These are phyloP conservation scores for Venturia pyrina DNA, from an alignment of 2,329 filamentous ascomycete genomes.

Conservation along the genomic window DNA sequence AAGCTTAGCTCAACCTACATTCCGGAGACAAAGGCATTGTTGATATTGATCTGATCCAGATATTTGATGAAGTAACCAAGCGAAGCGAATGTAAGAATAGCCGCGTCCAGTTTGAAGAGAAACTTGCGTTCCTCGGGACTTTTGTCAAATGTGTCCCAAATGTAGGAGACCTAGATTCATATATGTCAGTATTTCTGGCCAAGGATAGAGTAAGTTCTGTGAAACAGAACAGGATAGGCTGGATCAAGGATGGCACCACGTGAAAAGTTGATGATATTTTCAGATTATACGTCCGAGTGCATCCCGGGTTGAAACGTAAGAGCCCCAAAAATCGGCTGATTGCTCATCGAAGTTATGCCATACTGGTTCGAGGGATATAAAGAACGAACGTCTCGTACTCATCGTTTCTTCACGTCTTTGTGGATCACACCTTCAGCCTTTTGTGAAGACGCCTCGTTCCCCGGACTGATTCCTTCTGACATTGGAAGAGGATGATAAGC, in stretches of 20 bases:
- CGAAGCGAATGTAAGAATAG: slow-evolving; percentile 32
- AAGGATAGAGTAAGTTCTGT: neutral
- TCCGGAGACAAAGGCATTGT: slow-evolving; percentile 20
- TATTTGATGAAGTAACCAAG: slow-evolving; percentile 20
- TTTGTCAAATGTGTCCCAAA: slow-evolving; percentile 44
- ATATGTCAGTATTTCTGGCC: neutral
- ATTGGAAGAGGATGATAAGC: neutral
- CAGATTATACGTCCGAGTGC: neutral
- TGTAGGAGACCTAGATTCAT: slow-evolving; percentile 26
- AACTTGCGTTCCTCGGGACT: slow-evolving; percentile 36
- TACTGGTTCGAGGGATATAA: neutral
- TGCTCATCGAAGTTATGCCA: neutral
- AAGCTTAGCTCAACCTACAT: slow-evolving; percentile 17
- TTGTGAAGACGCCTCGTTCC: neutral
- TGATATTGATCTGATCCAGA: slow-evolving; percentile 21
- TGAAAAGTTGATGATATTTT: no score
- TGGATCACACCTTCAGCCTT: neutral
- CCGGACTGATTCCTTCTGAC: neutral
- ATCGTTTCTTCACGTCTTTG: neutral
- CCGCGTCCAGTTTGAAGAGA: slow-evolving; percentile 38
- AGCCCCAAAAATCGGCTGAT: neutral
- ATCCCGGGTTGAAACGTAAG: neutral
- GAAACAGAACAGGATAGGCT: neutral
- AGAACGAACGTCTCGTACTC: neutral
- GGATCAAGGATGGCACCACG: no score